These are phyloP conservation scores for Terana coerulea DNA, from an alignment of 768 basidiomycete species.

Conservation along the genomic window DNA sequence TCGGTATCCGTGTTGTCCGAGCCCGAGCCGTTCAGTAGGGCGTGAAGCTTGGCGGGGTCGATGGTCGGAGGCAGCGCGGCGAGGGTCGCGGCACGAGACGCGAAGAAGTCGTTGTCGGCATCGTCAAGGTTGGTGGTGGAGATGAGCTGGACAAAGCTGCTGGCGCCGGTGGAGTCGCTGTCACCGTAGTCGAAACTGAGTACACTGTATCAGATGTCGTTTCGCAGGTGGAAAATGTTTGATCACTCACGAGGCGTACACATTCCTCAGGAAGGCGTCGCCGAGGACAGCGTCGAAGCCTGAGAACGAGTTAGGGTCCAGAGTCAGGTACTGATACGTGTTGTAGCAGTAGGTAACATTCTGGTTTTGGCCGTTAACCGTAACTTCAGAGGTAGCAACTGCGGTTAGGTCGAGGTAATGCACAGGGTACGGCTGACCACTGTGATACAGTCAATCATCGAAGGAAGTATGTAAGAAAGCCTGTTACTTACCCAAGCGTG, in stretches of 20 bases:
- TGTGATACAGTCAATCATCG: no score
- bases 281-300: constrained; percentile 29
- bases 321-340: neutral
- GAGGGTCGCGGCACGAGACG: neutral
- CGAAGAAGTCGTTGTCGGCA: constrained; percentile 1
- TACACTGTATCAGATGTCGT: neutral
- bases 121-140: constrained; percentile 18
- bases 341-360: constrained; percentile 20
- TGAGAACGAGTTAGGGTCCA: neutral
- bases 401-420: constrained; percentile 30
- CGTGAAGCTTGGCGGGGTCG: neutral
- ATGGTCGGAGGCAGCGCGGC: neutral
- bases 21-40: neutral
- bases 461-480: no score
- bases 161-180: constrained; percentile 7
- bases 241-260: constrained; percentile 27
- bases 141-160: constrained; percentile 30
- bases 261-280: constrained; percentile 31
- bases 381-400: neutral
- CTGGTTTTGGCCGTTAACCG: neutral
- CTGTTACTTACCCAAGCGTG: constrained; percentile 26
- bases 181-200: constrained; percentile 17
- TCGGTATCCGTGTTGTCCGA: neutral
- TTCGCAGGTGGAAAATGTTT: neutral
- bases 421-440: constrained; percentile 17